A percentile compares a stretch with the other conserved stretches of the same genome.
These are phyloP conservation scores for Colletotrichum siamense DNA, from an alignment of 2,329 filamentous ascomycete species.

Conservation along the genomic window DNA sequence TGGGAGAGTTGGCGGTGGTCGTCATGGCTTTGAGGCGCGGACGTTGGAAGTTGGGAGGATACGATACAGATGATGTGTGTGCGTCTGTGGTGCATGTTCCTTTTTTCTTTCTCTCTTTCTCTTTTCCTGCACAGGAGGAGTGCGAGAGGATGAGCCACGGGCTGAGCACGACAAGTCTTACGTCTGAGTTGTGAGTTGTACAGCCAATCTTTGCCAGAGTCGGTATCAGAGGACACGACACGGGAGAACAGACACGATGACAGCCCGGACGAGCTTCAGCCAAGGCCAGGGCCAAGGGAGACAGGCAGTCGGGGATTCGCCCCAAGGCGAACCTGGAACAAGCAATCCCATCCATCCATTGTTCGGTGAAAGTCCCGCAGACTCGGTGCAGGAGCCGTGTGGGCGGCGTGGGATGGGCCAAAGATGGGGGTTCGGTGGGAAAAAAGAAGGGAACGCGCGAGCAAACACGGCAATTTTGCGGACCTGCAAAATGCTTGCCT, in stretches of 20 bases:
- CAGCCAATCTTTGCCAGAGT: not conserved
- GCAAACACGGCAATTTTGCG: constrained; percentile 21
- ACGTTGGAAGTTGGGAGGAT: not conserved
- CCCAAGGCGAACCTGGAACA: constrained; percentile 11
- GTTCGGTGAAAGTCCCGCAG: constrained; percentile 16
- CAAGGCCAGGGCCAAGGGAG: constrained; percentile 8
- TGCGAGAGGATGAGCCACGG: not conserved
- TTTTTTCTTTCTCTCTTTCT: too few species aligned
- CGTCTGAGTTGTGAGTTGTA: not conserved
- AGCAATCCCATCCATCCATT: constrained; percentile 4
- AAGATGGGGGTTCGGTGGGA: not conserved
- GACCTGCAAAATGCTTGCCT: not conserved
- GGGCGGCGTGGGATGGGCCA: not conserved
- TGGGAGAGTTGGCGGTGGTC: not conserved
- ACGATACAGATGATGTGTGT: not conserved
- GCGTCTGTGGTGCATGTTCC: not conserved
- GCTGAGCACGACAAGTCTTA: not conserved
- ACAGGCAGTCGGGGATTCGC: not conserved
- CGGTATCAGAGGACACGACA: not conserved
- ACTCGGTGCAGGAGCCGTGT: constrained; percentile 20
- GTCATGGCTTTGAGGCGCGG: constrained; percentile 1
- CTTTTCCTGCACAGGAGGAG: not conserved
- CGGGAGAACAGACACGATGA: not conserved
- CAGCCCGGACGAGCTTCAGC: constrained; percentile 9
- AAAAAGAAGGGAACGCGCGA: not conserved